phyloP scores from a whole-genome alignment of 352 stramenopile genomes.

The Plasmopara muralis region DNA sequence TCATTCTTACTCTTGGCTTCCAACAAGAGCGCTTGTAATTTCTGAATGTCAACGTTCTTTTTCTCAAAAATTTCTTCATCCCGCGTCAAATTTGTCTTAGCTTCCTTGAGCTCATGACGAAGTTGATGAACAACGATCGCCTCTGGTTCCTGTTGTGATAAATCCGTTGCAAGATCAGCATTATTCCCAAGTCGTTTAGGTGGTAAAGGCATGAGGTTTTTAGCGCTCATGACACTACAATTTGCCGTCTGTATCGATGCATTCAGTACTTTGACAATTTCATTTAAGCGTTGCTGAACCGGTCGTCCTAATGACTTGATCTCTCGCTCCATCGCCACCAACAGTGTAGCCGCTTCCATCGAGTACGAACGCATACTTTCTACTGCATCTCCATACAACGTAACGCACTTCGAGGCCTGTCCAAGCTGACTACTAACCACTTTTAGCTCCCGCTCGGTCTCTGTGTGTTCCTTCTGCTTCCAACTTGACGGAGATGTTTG shows the following conservation, averaged over 20 bases:
- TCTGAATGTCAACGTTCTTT: conserved; percentile 72
- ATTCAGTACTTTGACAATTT: conserved; percentile 76
- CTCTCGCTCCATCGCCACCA: conserved; percentile 74
- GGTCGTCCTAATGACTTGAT: conserved; percentile 61
- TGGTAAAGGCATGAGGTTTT: conserved; percentile 18
- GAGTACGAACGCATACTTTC: conserved; percentile 50
- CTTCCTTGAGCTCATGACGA: conserved; percentile 50
- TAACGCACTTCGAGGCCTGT: conserved; percentile 34
- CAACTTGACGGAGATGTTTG: conserved; percentile 7
- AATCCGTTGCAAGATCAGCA: conserved; percentile 4
- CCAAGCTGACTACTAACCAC: conserved; percentile 25
- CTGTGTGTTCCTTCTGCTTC: conserved; percentile 5
- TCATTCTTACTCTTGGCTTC: conserved; percentile 74
- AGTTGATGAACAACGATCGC: conserved; percentile 29
- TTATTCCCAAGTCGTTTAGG: conserved; percentile 8
- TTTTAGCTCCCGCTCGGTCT: conserved; percentile 10
- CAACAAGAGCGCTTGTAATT: conserved; percentile 43
- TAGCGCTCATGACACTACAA: conserved; percentile 25
- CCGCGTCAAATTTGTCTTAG: conserved; percentile 55
- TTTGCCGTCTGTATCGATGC: conserved; percentile 54
- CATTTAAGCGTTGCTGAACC: conserved; percentile 74
- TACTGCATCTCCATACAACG: conserved; percentile 38
- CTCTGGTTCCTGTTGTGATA: conserved; percentile 15
- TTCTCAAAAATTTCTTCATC: conserved; percentile 85
- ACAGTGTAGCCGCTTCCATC: conserved; percentile 57